These are phyloP conservation scores for Russula ochroleuca DNA, from an alignment of 768 basidiomycete genomes.

Conservation along the genomic window DNA sequence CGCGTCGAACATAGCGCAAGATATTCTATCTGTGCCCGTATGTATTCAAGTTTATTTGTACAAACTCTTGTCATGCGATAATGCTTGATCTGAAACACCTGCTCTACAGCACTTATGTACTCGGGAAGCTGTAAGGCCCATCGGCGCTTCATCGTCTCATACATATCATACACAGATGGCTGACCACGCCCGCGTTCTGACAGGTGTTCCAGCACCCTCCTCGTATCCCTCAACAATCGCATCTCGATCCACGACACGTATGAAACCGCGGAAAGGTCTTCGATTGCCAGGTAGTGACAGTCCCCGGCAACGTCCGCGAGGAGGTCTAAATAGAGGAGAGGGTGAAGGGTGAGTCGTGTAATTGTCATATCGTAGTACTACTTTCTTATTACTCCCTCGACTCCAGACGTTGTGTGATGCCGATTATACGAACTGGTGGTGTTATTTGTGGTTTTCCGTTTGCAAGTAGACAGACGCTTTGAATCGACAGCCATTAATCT, in stretches of 20 bases:
- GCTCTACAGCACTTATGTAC: conserved; percentile 4
- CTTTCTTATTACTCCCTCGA: no score
- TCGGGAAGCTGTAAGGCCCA: conserved; percentile 18
- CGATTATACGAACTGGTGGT: no score
- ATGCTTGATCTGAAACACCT: background rate
- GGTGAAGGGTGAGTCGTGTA: no score
- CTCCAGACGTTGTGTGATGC: no score
- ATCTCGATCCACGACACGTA: conserved; percentile 1
- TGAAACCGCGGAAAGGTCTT: background rate
- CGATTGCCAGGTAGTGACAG: no score
- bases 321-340: background rate
- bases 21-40: conserved; percentile 11
- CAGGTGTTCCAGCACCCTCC: conserved; percentile 30
- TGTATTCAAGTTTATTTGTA: background rate
- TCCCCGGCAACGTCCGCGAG: no score
- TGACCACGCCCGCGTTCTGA: background rate
- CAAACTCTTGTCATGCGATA: no score
- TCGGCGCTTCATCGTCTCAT: no score
- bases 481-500: background rate
- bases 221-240: conserved; percentile 30
- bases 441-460: no score
- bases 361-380: no score
- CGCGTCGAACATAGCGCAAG: background rate
- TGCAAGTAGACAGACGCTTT: no score
- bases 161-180: no score